Evolutionary conservation across 1,284 basidiomycete genomes (phyloP).

Genomic region (Phlebopus sp.): DNA sequence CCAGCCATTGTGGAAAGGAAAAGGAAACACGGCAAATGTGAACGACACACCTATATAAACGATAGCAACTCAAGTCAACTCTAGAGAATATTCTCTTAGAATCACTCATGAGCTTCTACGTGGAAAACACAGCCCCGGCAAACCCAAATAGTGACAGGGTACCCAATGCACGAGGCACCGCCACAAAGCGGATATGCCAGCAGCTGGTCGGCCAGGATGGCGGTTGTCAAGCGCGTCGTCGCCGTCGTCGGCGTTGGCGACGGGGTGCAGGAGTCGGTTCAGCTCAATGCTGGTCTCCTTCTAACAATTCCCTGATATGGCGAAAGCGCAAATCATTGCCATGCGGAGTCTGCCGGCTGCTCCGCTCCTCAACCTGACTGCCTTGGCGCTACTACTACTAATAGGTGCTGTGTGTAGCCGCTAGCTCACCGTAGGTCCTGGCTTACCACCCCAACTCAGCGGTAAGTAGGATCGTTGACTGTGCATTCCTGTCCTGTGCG

Average conservation of each 20-base stretch:
- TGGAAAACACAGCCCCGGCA: slow-evolving; percentile 32
- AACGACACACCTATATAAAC: slow-evolving; percentile 2
- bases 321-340: slow-evolving; percentile 22
- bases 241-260: not conserved
- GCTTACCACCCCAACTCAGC: too few relatives aligned
- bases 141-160: slow-evolving; percentile 16
- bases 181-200: slow-evolving; percentile 12
- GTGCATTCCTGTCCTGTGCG: too few relatives aligned
- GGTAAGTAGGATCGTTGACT: too few relatives aligned
- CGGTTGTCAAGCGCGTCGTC: not conserved
- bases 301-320: slow-evolving; percentile 20
- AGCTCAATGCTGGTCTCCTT: not conserved
- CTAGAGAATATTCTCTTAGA: not conserved
- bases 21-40: not conserved
- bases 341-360: not conserved
- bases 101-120: slow-evolving; percentile 20
- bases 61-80: not conserved
- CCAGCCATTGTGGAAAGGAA: slow-evolving; percentile 19
- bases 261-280: too few relatives aligned
- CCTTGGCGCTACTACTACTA: not conserved
- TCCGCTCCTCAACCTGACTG: not conserved
- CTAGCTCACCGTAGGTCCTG: too few relatives aligned
- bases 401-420: not conserved
- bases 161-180: slow-evolving; percentile 3
- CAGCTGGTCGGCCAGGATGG: not conserved